Evolutionary conservation across 2,329 filamentous ascomycete species (phyloP).

Genomic region (Phialocephala sp.): DNA sequence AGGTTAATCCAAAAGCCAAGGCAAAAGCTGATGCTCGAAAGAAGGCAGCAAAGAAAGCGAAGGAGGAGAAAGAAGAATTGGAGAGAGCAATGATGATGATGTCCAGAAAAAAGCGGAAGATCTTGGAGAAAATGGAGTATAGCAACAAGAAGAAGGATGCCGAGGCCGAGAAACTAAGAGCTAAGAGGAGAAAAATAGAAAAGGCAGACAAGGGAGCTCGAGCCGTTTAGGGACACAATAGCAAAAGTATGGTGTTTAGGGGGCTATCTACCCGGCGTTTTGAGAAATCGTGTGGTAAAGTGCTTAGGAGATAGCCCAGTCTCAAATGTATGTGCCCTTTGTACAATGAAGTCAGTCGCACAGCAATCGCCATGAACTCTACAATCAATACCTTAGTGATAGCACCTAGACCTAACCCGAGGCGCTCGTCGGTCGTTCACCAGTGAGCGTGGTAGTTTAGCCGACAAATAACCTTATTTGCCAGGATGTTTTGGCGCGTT

Average conservation of each 20-base stretch:
- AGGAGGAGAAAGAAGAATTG: constrained; percentile 82
- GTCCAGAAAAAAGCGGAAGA: constrained; percentile 95
- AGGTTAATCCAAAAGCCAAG: constrained; percentile 60
- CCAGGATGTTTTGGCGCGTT: constrained; percentile 5
- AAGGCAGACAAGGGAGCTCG: constrained; percentile 46
- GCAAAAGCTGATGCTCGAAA: constrained; percentile 74
- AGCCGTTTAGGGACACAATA: constrained; percentile 11
- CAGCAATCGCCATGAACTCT: background rate
- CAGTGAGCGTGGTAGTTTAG: too few species aligned
- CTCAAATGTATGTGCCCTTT: background rate
- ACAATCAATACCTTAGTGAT: too few species aligned
- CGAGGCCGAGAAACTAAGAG: constrained; percentile 84
- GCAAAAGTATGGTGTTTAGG: constrained; percentile 27
- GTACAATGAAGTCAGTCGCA: background rate
- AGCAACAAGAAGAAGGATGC: constrained; percentile 92
- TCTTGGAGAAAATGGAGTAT: constrained; percentile 97
- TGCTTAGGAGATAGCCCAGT: background rate
- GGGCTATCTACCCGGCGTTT: constrained; percentile 15
- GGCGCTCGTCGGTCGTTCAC: too few species aligned
- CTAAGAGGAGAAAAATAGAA: constrained; percentile 91
- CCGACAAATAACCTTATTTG: background rate
- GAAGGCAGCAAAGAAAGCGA: constrained; percentile 71
- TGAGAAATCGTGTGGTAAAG: background rate
- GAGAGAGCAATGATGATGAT: constrained; percentile 98
- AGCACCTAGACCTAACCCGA: too few species aligned